A percentile compares a stretch with the other conserved stretches of the same genome.
phyloP scores from a whole-genome alignment of 2,329 filamentous ascomycete species.

The Colletotrichum camelliae region DNA sequence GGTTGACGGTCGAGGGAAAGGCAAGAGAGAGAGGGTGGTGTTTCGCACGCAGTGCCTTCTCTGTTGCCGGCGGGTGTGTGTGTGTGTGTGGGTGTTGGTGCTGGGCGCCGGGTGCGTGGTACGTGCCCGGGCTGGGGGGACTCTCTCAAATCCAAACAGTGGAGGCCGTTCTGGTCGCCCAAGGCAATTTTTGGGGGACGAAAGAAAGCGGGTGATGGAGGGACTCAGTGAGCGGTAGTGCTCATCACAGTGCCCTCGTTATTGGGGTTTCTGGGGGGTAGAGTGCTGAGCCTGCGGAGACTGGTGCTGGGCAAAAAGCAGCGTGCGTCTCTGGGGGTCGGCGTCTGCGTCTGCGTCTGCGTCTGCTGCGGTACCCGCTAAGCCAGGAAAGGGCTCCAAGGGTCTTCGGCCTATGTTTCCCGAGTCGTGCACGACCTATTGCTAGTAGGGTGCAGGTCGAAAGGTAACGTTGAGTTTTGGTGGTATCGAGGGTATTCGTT shows the following conservation, averaged over 20 bases:
- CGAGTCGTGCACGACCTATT: conserved; percentile 18
- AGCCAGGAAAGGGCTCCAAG: neutral
- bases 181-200: neutral
- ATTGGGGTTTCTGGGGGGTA: neutral
- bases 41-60: conserved; percentile 17
- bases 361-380: conserved; percentile 12
- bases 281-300: neutral
- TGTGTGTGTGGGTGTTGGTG: conserved; percentile 9
- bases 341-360: conserved; percentile 1
- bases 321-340: neutral
- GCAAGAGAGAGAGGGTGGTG: conserved; percentile 10
- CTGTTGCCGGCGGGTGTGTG: conserved; percentile 10
- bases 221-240: neutral
- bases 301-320: neutral
- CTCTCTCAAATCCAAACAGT: conserved; percentile 18
- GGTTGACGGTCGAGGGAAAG: conserved; percentile 8
- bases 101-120: conserved; percentile 6
- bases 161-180: neutral
- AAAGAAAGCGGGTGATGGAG: neutral
- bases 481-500: neutral
- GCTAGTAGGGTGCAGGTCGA: neutral
- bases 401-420: conserved; percentile 12
- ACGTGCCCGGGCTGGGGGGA: conserved; percentile 8
- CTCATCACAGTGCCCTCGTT: conserved; percentile 2
- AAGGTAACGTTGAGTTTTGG: neutral